Percentiles rank a stretch among this genome's conserved stretches.
Evolutionary conservation across 139 green algal genomes (phyloP).

Genomic region (Chlamydomonas sp.): DNA sequence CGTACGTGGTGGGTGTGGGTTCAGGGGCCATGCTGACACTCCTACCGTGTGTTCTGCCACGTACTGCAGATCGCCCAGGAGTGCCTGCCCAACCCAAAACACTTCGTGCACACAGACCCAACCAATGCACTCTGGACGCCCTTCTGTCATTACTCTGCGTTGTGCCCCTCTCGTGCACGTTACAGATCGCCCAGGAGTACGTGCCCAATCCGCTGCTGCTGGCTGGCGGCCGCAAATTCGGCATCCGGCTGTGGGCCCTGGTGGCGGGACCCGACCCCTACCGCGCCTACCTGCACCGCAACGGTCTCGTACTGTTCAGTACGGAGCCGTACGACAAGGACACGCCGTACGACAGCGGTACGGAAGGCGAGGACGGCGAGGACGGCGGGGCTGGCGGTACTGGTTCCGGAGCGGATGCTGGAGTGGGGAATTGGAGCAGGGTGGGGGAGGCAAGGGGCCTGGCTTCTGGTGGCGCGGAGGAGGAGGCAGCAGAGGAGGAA

Average conservation of each 20-base stretch:
- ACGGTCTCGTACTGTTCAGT: slow-evolving; percentile 62
- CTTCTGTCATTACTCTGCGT: too few species aligned
- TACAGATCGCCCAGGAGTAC: slow-evolving; percentile 62
- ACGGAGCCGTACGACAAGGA: slow-evolving; percentile 26
- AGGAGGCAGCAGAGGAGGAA: background rate
- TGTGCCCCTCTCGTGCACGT: slow-evolving; percentile 2
- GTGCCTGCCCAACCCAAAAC: slow-evolving; percentile 52
- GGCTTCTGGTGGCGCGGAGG: background rate
- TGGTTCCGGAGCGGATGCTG: too few species aligned
- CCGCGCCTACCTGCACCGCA: slow-evolving; percentile 47
- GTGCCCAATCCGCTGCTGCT: slow-evolving; percentile 51
- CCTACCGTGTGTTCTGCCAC: background rate
- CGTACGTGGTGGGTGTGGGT: slow-evolving; percentile 3
- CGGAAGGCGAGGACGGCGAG: background rate
- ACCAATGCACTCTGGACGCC: too few species aligned
- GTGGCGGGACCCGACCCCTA: slow-evolving; percentile 42
- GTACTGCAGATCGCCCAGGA: slow-evolving; percentile 59
- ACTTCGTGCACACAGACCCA: too few species aligned
- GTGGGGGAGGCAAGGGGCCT: background rate
- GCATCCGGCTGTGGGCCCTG: slow-evolving; percentile 63
- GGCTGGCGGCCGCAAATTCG: slow-evolving; percentile 57
- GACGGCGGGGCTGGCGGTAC: background rate
- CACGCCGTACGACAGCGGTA: background rate
- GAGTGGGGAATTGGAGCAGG: too few species aligned
- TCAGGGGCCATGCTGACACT: background rate